Evolutionary conservation across 352 stramenopile genomes (phyloP).

Genomic region (Phytophthora boehmeriae): DNA sequence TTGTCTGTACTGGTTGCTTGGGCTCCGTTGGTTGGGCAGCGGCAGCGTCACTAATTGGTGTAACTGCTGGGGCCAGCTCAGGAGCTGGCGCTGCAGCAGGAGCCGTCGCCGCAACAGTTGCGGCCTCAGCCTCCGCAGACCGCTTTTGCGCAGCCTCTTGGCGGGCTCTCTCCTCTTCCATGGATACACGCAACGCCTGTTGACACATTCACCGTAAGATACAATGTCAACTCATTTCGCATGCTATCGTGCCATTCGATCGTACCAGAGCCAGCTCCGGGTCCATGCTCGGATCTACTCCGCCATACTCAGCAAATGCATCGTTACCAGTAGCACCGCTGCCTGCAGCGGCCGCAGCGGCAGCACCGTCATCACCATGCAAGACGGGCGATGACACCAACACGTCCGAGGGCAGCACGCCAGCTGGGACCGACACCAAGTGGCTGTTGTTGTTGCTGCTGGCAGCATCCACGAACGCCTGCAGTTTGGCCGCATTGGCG

Average conservation of each 20-base stretch:
- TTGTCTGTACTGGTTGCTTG: conserved; percentile 46
- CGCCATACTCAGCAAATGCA: conserved; percentile 94
- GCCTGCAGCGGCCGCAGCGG: conserved; percentile 35
- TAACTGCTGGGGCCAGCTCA: conserved; percentile 62
- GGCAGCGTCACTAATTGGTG: conserved; percentile 44
- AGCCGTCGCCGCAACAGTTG: conserved; percentile 37
- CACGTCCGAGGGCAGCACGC: conserved; percentile 97
- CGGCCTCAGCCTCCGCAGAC: conserved; percentile 83
- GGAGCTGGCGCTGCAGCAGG: conserved; percentile 19
- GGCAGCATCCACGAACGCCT: conserved; percentile 91
- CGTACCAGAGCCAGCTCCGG: conserved; percentile 97
- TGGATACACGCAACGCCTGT: conserved; percentile 94
- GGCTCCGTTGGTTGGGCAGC: conserved; percentile 25
- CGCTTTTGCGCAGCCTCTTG: conserved; percentile 94
- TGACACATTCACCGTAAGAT: background rate
- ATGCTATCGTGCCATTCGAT: background rate
- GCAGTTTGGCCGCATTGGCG: conserved; percentile 85
- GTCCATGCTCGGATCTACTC: conserved; percentile 98
- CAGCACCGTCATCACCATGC: conserved; percentile 84
- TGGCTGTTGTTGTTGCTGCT: conserved; percentile 96
- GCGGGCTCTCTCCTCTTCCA: conserved; percentile 98
- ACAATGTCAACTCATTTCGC: conserved; percentile 7
- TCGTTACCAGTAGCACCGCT: conserved; percentile 50
- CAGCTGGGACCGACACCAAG: conserved; percentile 96
- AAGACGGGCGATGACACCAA: conserved; percentile 96